Evolutionary conservation across 768 basidiomycete species (phyloP), one percentile per base, ranked within the genome.

Genomic region (Tricholoma saponaceum): DNA sequence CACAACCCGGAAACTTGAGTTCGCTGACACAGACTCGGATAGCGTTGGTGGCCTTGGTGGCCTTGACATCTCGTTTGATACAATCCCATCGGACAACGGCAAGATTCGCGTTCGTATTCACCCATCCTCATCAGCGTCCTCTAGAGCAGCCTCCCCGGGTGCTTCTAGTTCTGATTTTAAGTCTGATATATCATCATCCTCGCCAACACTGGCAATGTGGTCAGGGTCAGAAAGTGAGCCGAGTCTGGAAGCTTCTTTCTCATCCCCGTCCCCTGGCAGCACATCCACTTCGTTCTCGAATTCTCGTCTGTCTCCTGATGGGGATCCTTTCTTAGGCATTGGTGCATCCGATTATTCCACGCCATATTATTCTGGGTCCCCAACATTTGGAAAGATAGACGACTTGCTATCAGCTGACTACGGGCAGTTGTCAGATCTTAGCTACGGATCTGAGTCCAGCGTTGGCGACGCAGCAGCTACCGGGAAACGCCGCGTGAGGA

Each of bases 71-170:
- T 87, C 87, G 41, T 89, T 92, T 63, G 89, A 91, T 62, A 73
- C 86, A 47, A 78, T 76, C 41, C 75, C 84, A 30, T 76, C 79
- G 51, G 80, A 86, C 61, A 82, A 87, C 65, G 86, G 88, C 57
- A 87, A 83, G 72, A 86, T 89, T 62, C 85, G 84, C 53, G 87
- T 90, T 41, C 80, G 84, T 61, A 88, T 90, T 61, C 85, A 89
- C 63, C 82, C 85, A 44, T 75, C 82, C 6, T 75, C 83, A 3
- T 73, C 79, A 61, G 67, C 74, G 14, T 77, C 79, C 22, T 76
- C 70, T 41, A 69, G 78, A 53, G 75, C 74, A 20, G 64, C 70
- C 10, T 76, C 76, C 12, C 75, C 68, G 43, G 68, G 68, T 30
- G 50, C 62, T 55, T 60, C 66, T 43, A 62, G 64, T 26, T 61